Base-by-base conservation (phyloP, 2,329 filamentous ascomycete genomes). In the Alternaria ethzedia region DNA sequence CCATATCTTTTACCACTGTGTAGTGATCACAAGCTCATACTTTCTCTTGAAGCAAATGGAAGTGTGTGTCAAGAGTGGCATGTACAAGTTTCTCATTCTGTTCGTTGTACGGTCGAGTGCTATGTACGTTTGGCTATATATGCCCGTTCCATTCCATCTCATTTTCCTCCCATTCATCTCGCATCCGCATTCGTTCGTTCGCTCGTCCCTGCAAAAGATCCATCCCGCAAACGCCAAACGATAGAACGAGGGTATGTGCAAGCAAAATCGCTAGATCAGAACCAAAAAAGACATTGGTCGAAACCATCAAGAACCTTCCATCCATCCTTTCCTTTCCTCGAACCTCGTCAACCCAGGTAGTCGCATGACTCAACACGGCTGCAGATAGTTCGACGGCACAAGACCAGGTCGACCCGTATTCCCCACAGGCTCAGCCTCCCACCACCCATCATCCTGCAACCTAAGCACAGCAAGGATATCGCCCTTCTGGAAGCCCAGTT, bases 401-500 rank as follows among this genome's bases (percentile, higher is more conserved):
- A 91, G 80, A 23, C 89, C 89, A 15, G 85, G 79, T 44, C 82
- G 78, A 9, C 84, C 84, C 44, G 82, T 82, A 71, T 84, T 85
- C 20, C 90, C 90, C 49, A 94, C 92, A 44, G 97, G 88, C 80
- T 97, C 95, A 12, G 96, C 96, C 83, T 99, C 96, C 96, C 96
- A 99, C 96, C 96, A 99, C 20, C 96, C 96, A 77, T 99, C 96
- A 78, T 99, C 96, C 81, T 99, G 96, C 74, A 97, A 89, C 64
- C 94, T 87, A 50, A 97, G 84, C 13, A 99, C 90, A 3, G 95
- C 93, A 13, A 99, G 85, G 63, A 95, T 89, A 76, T 99, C 96
- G 51, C 94, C 94, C 83, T 99, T 99, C 50, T 86, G 86, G 80
- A 99, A 99, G 13, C 91, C 91, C 20, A 99, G 84, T 81, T 99